Evolutionary conservation across 495 filamentous ascomycete genomes (phyloP), one percentile per base, ranked within the genome.

Genomic region (Podospora conica): DNA sequence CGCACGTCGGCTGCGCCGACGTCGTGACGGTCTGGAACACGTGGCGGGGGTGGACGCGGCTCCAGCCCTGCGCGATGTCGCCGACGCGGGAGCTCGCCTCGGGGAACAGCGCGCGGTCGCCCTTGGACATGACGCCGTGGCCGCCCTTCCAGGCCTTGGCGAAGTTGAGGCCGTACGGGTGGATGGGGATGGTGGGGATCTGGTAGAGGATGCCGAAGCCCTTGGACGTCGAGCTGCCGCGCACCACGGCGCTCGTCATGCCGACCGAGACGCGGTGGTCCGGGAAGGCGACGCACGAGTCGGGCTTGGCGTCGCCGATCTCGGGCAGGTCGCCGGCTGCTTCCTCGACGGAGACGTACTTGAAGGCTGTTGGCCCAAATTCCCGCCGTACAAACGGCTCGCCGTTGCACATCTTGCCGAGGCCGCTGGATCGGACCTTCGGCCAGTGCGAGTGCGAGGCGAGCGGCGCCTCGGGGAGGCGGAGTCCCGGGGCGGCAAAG

Each of bases 401-500:
- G 0, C 85, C 87, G 73, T 88, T 90, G 40, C 84, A 83, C 23
- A 87, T 80, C 24, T 76, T 77, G 0, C 90, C 90, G 7, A 93
- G 71, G 3, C 73, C 78, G 2, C 66, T 66, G 0, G 67, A 21
- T 6, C 11, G 62, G 4, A 67, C 69, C 3, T 53, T 61, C 0
- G 68, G 65, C 0, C 82, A 84, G 62, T 89, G 87, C 0, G 81
- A 81, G 67, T 93, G 90, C 1, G 90, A 88, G 3, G 80, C 76
- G 3, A 74, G 55, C 3, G 90, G 90, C 11, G 75, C 75, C 3
- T 78, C 71, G 0, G 86, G 80, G 9, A 88, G 79, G 10, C 65
- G 73, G 5, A 85, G 70, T 0, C 86, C 87, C 0, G 89, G 86
- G 9, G 87, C 88, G 23, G 89, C 81, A 54, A 90, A 84, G 29